A percentile compares a stretch with the other conserved stretches of the same genome.
Conservation (phyloP, 805 yeast species). For the Candida fluviatilis region DNA sequence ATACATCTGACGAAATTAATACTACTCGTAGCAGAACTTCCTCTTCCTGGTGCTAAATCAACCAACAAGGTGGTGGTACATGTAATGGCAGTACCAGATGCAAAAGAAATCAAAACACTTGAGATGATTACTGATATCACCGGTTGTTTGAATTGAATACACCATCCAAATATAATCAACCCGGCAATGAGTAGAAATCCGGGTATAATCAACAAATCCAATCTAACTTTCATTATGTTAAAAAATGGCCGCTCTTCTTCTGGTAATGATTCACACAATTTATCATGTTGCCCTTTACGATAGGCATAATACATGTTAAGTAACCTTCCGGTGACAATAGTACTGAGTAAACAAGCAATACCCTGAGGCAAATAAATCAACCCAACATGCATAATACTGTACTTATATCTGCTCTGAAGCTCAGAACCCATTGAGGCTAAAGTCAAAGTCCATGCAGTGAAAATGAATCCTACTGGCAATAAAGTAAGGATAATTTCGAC, state of each 20-base stretch:
- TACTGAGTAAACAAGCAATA: slow-evolving; percentile 56
- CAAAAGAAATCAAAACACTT: slow-evolving; percentile 52
- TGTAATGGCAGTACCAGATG: slow-evolving; percentile 56
- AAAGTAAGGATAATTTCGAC: slow-evolving; percentile 46
- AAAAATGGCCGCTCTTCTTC: slow-evolving; percentile 36
- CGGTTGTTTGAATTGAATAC: slow-evolving; percentile 45
- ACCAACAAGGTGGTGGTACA: slow-evolving; percentile 63
- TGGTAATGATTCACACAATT: slow-evolving; percentile 18
- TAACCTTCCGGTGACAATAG: slow-evolving; percentile 53
- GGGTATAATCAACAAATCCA: slow-evolving; percentile 32
- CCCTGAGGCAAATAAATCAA: slow-evolving; percentile 75
- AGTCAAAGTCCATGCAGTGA: slow-evolving; percentile 65
- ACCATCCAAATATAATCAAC: slow-evolving; percentile 63
- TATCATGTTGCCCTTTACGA: slow-evolving; percentile 17
- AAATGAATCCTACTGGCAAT: slow-evolving; percentile 58
- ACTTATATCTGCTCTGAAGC: slow-evolving; percentile 46
- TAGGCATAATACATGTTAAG: slow-evolving; percentile 49
- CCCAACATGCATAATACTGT: slow-evolving; percentile 58
- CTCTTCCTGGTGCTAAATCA: slow-evolving; percentile 67
- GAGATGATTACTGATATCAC: slow-evolving; percentile 56
- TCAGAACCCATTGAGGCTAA: slow-evolving; percentile 62
- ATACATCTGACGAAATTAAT: slow-evolving; percentile 71
- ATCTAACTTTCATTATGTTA: slow-evolving; percentile 52
- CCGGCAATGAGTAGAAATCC: slow-evolving; percentile 36
- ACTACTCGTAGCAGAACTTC: slow-evolving; percentile 73